These are phyloP conservation scores for Pyrenophora graminea DNA, from an alignment of 2,329 filamentous ascomycete species.

Conservation along the genomic window DNA sequence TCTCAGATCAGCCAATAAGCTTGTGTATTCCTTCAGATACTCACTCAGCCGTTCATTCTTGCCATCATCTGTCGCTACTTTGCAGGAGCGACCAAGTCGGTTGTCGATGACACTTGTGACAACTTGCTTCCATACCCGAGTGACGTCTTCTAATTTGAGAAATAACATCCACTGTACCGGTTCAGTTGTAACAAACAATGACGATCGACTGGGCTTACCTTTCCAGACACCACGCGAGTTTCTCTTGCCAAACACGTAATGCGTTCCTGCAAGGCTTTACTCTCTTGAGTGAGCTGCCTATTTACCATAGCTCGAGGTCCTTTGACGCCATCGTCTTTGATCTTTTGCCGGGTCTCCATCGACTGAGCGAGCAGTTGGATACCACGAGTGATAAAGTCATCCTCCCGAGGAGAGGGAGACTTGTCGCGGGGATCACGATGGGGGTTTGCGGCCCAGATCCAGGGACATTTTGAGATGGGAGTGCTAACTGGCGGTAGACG, in stretches of 20 bases:
- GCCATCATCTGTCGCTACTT: slow-evolving; percentile 66
- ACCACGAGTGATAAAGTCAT: slow-evolving; percentile 59
- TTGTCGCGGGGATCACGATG: slow-evolving; percentile 48
- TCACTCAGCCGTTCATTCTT: slow-evolving; percentile 59
- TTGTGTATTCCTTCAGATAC: slow-evolving; percentile 2
- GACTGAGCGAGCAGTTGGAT: slow-evolving; percentile 59
- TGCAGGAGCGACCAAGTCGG: slow-evolving; percentile 72
- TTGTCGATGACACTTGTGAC: slow-evolving; percentile 69
- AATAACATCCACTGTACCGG: slow-evolving; percentile 74
- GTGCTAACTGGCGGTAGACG: slow-evolving; percentile 69
- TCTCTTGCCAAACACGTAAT: slow-evolving; percentile 66
- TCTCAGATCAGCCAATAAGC: background rate
- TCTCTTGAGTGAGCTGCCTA: slow-evolving; percentile 48
- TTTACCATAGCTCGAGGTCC: slow-evolving; percentile 50
- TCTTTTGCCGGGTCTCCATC: slow-evolving; percentile 51
- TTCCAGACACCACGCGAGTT: slow-evolving; percentile 65
- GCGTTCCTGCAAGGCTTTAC: slow-evolving; percentile 54
- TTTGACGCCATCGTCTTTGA: slow-evolving; percentile 56
- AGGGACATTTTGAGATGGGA: slow-evolving; percentile 55
- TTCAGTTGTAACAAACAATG: slow-evolving; percentile 9
- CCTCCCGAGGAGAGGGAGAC: slow-evolving; percentile 46
- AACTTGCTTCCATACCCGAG: slow-evolving; percentile 68
- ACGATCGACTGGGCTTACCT: slow-evolving; percentile 53
- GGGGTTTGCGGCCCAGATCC: slow-evolving; percentile 76
- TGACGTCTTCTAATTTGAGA: slow-evolving; percentile 57